Conservation (phyloP, 805 yeast genomes). For the Saccharomycopsis sp. region DNA sequence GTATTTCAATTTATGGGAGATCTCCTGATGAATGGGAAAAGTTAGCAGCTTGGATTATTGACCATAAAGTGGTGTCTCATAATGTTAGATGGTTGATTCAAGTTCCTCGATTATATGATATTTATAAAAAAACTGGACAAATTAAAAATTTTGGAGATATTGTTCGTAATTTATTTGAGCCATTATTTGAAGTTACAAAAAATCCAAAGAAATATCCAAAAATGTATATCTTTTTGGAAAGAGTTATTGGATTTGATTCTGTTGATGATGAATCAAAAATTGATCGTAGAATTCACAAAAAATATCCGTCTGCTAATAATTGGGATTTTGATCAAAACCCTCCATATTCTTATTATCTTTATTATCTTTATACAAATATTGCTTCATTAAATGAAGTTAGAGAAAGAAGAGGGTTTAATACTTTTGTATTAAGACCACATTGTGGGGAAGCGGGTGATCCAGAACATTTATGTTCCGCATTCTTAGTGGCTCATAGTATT, state of each 20-base stretch:
- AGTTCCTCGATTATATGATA: conserved; percentile 85
- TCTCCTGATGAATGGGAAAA: conserved; percentile 89
- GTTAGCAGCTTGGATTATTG: conserved; percentile 89
- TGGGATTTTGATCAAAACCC: conserved; percentile 82
- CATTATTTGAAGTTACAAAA: conserved; percentile 80
- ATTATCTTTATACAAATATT: conserved; percentile 79
- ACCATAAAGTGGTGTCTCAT: conserved; percentile 81
- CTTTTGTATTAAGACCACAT: conserved; percentile 93
- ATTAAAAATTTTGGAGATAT: conserved; percentile 69
- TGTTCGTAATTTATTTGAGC: conserved; percentile 69
- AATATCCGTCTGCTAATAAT: conserved; percentile 73
- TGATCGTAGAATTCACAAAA: conserved; percentile 72
- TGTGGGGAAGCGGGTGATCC: conserved; percentile 99
- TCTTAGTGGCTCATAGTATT: conserved; percentile 80
- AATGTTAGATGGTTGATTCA: conserved; percentile 97
- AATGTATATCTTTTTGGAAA: conserved; percentile 73
- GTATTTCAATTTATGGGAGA: conserved; percentile 92
- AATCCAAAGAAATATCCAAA: conserved; percentile 89
- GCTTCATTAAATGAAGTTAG: conserved; percentile 84
- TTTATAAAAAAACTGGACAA: conserved; percentile 68
- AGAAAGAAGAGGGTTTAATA: conserved; percentile 61
- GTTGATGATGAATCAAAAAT: conserved; percentile 96
- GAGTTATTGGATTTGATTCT: conserved; percentile 96
- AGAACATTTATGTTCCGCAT: conserved; percentile 87
- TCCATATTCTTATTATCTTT: conserved; percentile 93